Base-by-base conservation (phyloP, 495 filamentous ascomycete species). In the Aspergillus nanangensis region DNA sequence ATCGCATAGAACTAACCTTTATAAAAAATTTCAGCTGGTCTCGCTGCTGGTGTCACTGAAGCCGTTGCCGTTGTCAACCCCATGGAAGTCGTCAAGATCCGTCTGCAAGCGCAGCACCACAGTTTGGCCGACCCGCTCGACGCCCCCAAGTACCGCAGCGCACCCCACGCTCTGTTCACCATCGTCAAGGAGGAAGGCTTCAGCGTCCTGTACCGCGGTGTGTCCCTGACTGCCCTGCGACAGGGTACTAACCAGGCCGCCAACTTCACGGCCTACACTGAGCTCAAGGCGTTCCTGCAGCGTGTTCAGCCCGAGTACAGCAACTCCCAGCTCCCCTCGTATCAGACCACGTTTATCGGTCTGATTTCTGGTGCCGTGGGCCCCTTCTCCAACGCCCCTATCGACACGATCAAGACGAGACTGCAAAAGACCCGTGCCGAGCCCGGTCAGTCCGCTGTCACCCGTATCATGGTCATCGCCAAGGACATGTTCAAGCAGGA, bases 51-150 rank as follows among this genome's bases (percentile, higher is more conserved):
- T 62, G 86, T 96, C 14, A 97, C 93, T 4, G 93, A 98, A 75
- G 93, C 93, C 45, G 91, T 98, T 22, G 85, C 86, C 24, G 84
- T 97, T 10, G 93, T 98, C 22, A 97, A 91, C 27, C 93, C 93
- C 3, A 98, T 98, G 93, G 93, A 98, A 69, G 93, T 98, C 41
- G 76, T 98, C 61, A 98, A 98, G 80, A 98, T 98, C 62, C 84
- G 93, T 29, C 79, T 98, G 54, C 93, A 98, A 77, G 90, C 90
- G 2, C 93, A 98, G 67, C 86, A 96, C 70, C 93, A 98, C 78
- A 86, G 74, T 60, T 87, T 96, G 81, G 85, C 90, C 24, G 90
- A 96, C 56, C 90, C 90, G 15, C 80, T 94, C 43, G 90, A 95
- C 63, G 61, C 92, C 1, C 90, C 90, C 54, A 95, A 95, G 70